phyloP scores from a whole-genome alignment of 2,329 filamentous ascomycete species.

The Ascochyta viciae-villosae region DNA sequence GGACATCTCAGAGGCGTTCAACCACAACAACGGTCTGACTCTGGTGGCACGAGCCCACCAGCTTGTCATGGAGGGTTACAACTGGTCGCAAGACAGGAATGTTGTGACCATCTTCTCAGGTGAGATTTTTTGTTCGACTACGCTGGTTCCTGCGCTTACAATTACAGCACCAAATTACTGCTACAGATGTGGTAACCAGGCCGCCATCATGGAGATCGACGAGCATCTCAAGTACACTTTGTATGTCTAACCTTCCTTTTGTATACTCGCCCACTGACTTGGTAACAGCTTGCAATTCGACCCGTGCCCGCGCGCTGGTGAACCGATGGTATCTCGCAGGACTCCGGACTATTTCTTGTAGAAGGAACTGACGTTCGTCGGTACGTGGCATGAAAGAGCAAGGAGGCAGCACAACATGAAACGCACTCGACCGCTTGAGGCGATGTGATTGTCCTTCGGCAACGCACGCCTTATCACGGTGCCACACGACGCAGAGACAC shows the following conservation, averaged over 20 bases:
- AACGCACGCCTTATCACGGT: neutral
- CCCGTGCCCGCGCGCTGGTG: slow-evolving; percentile 93
- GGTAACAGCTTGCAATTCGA: slow-evolving; percentile 93
- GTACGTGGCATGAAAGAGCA: slow-evolving; percentile 29
- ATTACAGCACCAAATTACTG: slow-evolving; percentile 73
- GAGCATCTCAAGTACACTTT: slow-evolving; percentile 99
- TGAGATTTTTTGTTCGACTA: neutral
- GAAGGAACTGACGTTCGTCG: slow-evolving; percentile 22
- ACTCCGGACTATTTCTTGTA: slow-evolving; percentile 99
- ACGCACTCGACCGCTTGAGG: neutral
- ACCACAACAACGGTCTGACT: slow-evolving; percentile 97
- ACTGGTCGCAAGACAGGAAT: slow-evolving; percentile 98
- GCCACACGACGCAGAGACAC: neutral
- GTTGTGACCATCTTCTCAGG: slow-evolving; percentile 96
- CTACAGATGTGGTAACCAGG: slow-evolving; percentile 98
- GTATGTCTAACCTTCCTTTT: slow-evolving; percentile 65
- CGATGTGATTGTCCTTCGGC: neutral
- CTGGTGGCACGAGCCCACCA: slow-evolving; percentile 96
- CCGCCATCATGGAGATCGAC: slow-evolving; percentile 99
- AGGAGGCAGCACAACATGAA: slow-evolving; percentile 10
- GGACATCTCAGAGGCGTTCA: slow-evolving; percentile 98
- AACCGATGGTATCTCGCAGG: slow-evolving; percentile 95
- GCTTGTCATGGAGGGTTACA: slow-evolving; percentile 99
- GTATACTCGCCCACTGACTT: slow-evolving; percentile 27
- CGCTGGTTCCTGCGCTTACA: slow-evolving; percentile 35